A percentile compares a stretch with the other conserved stretches of the same genome.
phyloP scores from a whole-genome alignment of 192 early-diverging fungal genomes.

The Linnemannia zychae region DNA sequence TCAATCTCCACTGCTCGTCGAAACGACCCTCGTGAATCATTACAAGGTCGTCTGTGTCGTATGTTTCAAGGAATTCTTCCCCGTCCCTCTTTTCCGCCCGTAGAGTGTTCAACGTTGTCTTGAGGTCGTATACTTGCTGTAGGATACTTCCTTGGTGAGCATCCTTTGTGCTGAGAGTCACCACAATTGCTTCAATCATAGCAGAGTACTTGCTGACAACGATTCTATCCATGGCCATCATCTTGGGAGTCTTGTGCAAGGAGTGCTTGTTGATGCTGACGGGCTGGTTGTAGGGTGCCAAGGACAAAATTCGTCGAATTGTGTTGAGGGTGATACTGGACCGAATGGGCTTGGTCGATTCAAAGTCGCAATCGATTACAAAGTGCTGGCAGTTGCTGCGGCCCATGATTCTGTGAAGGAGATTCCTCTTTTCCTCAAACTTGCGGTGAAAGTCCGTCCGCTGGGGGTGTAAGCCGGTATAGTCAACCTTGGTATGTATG shows the following conservation, averaged over 20 bases:
- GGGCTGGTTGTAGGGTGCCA: conserved; percentile 9
- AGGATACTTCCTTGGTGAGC: neutral
- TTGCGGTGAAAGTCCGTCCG: neutral
- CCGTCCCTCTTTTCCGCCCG: neutral
- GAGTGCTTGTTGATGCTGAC: neutral
- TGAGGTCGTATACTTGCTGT: neutral
- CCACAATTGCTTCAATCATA: neutral
- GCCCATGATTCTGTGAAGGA: conserved; percentile 13
- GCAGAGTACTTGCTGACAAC: neutral
- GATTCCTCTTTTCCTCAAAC: neutral
- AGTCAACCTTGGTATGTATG: conserved; percentile 19
- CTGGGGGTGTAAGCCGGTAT: conserved; percentile 9
- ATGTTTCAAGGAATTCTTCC: neutral
- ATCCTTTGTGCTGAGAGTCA: neutral
- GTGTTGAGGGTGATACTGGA: conserved; percentile 24
- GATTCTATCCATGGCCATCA: conserved; percentile 20
- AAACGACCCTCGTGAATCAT: neutral
- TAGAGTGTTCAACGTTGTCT: neutral
- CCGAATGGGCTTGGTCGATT: conserved; percentile 8
- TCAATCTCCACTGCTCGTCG: conserved; percentile 4
- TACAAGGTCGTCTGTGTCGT: neutral
- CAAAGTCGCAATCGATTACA: conserved; percentile 24
- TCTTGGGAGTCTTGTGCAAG: conserved; percentile 14
- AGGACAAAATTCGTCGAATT: conserved; percentile 3
- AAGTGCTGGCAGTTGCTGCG: neutral